Conservation (phyloP, 2,329 filamentous ascomycete species). For the Cyphellophora attinorum region DNA sequence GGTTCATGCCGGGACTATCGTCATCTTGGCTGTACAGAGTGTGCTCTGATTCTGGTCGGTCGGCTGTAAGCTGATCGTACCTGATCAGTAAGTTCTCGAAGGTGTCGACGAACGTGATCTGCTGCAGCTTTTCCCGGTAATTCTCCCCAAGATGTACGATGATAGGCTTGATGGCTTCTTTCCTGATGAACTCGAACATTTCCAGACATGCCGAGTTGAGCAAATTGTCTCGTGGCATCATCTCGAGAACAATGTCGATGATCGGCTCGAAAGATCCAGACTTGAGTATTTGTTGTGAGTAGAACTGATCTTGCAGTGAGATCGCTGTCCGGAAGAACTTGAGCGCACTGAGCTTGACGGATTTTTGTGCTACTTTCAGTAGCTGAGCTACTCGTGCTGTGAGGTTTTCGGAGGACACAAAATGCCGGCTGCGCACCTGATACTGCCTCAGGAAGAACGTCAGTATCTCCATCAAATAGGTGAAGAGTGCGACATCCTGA, state of each 20-base stretch:
- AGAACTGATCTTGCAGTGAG: slow-evolving; percentile 80
- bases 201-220: slow-evolving; percentile 90
- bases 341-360: slow-evolving; percentile 79
- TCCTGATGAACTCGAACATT: slow-evolving; percentile 82
- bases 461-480: slow-evolving; percentile 83
- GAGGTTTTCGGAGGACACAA: slow-evolving; percentile 72
- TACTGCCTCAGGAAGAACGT: slow-evolving; percentile 92
- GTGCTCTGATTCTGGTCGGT: slow-evolving; percentile 52
- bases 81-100: slow-evolving; percentile 67
- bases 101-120: slow-evolving; percentile 72
- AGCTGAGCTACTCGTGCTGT: slow-evolving; percentile 73
- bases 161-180: slow-evolving; percentile 70
- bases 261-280: slow-evolving; percentile 68
- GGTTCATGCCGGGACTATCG: slow-evolving; percentile 36
- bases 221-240: slow-evolving; percentile 85
- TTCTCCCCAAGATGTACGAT: slow-evolving; percentile 77
- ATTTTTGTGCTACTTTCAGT: slow-evolving; percentile 75
- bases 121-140: slow-evolving; percentile 66
- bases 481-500: slow-evolving; percentile 81
- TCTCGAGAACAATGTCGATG: slow-evolving; percentile 71
- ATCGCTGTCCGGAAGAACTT: slow-evolving; percentile 89
- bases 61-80: slow-evolving; percentile 67
- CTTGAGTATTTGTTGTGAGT: slow-evolving; percentile 74
- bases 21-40: slow-evolving; percentile 62
- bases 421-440: slow-evolving; percentile 74